These are phyloP conservation scores for Solanum hybrid DNA, from an alignment of 305 asterid genomes.

Conservation along the genomic window DNA sequence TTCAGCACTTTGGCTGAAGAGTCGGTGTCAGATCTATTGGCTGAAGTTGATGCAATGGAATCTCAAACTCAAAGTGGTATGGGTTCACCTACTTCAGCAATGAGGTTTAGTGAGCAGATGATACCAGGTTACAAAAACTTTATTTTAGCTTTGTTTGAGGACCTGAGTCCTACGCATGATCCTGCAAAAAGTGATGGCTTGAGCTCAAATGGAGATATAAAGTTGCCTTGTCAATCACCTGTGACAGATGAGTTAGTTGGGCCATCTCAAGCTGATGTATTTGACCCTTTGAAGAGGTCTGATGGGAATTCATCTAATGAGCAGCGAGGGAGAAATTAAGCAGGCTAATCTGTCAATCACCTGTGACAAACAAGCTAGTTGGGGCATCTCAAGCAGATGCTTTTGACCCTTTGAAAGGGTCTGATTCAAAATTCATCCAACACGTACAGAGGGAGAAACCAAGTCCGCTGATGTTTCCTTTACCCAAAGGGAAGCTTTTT, in stretches of 20 bases:
- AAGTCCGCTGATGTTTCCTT: constrained; percentile 11
- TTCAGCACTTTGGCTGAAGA: constrained; percentile 69
- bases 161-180: constrained; percentile 50
- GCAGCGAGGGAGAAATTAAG: constrained; percentile 23
- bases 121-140: constrained; percentile 62
- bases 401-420: constrained; percentile 11
- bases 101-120: constrained; percentile 56
- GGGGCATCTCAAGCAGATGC: constrained; percentile 20
- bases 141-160: constrained; percentile 79
- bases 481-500: constrained; percentile 15
- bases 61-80: constrained; percentile 60
- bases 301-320: constrained; percentile 24
- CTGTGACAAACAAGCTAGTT: constrained; percentile 13
- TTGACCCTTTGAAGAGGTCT: constrained; percentile 18
- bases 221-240: constrained; percentile 21
- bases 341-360: constrained; percentile 4
- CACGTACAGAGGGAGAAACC: constrained; percentile 22
- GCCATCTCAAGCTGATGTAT: constrained; percentile 22
- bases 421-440: constrained; percentile 14
- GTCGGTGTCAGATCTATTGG: constrained; percentile 62
- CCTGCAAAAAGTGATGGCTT: constrained; percentile 54
- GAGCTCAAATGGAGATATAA: constrained; percentile 51
- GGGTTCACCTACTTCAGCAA: constrained; percentile 74
- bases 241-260: constrained; percentile 32
- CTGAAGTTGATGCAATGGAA: constrained; percentile 87